Percentiles rank a stretch among this genome's conserved stretches.
phyloP scores from a whole-genome alignment of 1,284 basidiomycete genomes.

The Tylopilus orsonianus region DNA sequence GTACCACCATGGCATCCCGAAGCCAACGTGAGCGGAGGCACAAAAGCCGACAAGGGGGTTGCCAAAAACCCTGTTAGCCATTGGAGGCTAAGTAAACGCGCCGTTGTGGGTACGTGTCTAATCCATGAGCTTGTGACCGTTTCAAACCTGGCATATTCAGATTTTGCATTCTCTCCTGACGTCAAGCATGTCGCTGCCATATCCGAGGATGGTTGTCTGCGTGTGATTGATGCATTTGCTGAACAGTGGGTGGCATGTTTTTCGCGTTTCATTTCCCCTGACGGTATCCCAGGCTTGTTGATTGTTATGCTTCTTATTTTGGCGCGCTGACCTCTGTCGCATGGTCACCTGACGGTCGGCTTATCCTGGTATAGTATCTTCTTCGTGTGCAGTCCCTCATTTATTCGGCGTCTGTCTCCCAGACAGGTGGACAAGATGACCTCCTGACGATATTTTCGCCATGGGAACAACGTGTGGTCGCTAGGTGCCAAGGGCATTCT shows the following conservation, averaged over 20 bases:
- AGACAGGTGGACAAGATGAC: conserved; percentile 92
- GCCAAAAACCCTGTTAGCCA: conserved; percentile 86
- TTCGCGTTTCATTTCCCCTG: not conserved
- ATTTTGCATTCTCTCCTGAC: conserved; percentile 89
- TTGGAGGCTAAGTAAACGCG: conserved; percentile 71
- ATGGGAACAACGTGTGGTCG: conserved; percentile 90
- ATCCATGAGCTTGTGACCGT: not conserved
- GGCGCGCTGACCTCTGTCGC: conserved; percentile 85
- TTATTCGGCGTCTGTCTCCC: conserved; percentile 3
- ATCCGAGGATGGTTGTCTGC: conserved; percentile 85
- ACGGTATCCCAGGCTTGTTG: conserved; percentile 60
- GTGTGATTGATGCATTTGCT: conserved; percentile 82
- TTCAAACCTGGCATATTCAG: conserved; percentile 39
- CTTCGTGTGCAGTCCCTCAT: not conserved
- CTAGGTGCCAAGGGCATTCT: conserved; percentile 94
- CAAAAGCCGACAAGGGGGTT: conserved; percentile 58
- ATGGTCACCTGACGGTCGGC: conserved; percentile 95
- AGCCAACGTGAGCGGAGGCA: conserved; percentile 35
- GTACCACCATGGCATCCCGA: conserved; percentile 81
- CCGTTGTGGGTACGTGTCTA: conserved; percentile 66
- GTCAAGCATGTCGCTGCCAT: conserved; percentile 83
- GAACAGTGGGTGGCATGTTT: conserved; percentile 64
- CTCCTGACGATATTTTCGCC: conserved; percentile 91
- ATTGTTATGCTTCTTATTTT: conserved; percentile 92
- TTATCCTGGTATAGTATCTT: conserved; percentile 69